Base-by-base conservation (phyloP, 2,329 filamentous ascomycete genomes). In the Septoria petroselini region DNA sequence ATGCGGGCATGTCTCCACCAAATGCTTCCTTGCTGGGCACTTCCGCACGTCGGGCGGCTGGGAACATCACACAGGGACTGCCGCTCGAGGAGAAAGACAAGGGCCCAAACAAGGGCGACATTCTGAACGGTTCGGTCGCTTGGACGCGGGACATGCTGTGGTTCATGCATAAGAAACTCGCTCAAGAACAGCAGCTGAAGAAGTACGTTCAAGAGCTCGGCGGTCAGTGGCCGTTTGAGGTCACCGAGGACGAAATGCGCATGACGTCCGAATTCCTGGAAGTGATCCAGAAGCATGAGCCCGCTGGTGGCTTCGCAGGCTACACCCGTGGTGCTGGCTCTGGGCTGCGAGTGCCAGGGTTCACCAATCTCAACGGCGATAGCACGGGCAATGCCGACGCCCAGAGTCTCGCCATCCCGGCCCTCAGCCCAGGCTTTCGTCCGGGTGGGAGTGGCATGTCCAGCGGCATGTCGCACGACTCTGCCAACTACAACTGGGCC, bases 81-180 rank as follows among this genome's bases (percentile, higher is more conserved):
- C 91, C 93, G 0, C 80, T 95, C 29, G 93, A 98, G 63, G 93
- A 97, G 60, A 97, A 97, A 69, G 93, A 98, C 73, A 97, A 97
- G 68, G 93, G 93, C 0, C 93, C 93, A 4, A 97, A 97, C 76
- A 98, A 98, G 73, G 93, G 93, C 41, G 93, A 98, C 63, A 97
- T 98, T 52, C 84, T 98, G 62, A 97, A 97, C 65, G 91, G 93
- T 23, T 88, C 91, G 27, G 93, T 97, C 46, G 90, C 89, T 71
- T 98, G 93, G 93, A 96, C 89, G 54, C 83, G 91, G 56, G 93
- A 98, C 72, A 77, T 98, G 44, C 95, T 97, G 89, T 97, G 93
- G 93, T 85, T 94, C 74, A 75, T 95, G 52, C 84, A 95, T 65
- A 79, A 88, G 65, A 95, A 95, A 72, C 79, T 95, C 58, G 85